Percentiles rank a stretch among this genome's conserved stretches.
Conservation (phyloP, 305 asterid species). For the Salvia sclarea region DNA sequence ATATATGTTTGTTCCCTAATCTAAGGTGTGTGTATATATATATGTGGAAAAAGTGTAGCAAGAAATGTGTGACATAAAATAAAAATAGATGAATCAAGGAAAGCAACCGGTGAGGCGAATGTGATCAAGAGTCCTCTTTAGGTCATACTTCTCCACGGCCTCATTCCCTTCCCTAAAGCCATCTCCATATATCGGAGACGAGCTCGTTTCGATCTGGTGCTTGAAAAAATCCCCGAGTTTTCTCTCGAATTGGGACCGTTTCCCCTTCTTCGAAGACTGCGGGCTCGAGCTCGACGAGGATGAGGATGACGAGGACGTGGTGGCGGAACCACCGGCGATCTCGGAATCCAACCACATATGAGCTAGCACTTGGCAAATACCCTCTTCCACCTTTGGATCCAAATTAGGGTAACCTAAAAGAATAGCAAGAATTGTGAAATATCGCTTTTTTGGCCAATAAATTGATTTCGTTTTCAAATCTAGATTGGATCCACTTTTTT, state of each 20-base stretch:
- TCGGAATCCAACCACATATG: conserved; percentile 96
- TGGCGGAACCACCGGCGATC: conserved; percentile 55
- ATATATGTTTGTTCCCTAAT: conserved; percentile 24
- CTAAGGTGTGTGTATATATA: background rate
- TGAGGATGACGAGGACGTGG: conserved; percentile 44
- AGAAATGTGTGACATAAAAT: conserved; percentile 14
- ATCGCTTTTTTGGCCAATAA: too few species aligned
- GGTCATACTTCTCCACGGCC: conserved; percentile 74
- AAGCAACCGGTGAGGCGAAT: conserved; percentile 71
- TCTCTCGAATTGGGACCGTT: conserved; percentile 71
- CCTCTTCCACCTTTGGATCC: conserved; percentile 87
- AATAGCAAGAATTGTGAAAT: background rate
- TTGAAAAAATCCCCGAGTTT: conserved; percentile 77
- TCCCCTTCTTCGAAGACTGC: conserved; percentile 61
- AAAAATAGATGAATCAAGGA: conserved; percentile 42
- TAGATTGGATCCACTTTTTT: too few species aligned
- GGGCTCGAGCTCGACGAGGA: conserved; percentile 49
- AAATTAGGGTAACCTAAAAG: conserved; percentile 63
- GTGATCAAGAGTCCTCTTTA: conserved; percentile 83
- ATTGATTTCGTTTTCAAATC: too few species aligned
- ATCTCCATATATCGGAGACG: conserved; percentile 80
- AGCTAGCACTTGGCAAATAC: conserved; percentile 94
- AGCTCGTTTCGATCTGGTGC: conserved; percentile 79
- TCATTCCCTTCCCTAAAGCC: conserved; percentile 78
- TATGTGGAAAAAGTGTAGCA: background rate